Evolutionary conservation across 139 green algal species (phyloP), one percentile per base, ranked within the genome.

Genomic region (Chlamydomonas incerta): DNA sequence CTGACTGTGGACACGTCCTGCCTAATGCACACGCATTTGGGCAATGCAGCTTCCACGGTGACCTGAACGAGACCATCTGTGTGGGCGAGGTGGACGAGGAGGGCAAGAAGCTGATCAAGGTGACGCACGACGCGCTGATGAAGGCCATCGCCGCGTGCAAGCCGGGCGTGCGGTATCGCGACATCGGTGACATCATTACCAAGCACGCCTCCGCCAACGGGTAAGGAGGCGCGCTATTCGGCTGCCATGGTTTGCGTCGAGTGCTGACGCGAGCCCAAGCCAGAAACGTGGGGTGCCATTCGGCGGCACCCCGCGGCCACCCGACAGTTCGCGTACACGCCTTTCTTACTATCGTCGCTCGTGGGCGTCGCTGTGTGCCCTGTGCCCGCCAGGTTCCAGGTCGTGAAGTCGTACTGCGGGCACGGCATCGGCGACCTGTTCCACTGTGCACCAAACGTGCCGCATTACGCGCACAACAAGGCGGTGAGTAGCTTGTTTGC

Each of bases 361-460:
- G 5, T 5, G 41, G 41, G 41, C 8, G 41, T 50, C 8, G 5
- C 41, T 13, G 8, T 50, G n/a, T n/a, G n/a, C n/a, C 41, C 8
- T 50, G 57, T 18, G 21, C 21, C 62, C 23, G 29, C 8, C 93
- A 96, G 93, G 46, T 88, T 97, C 47, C 90, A 86, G 50, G 96
- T 98, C 21, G 96, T 99, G 20, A 96, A 95, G 72, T 91, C 96
- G 0, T 99, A 99, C 87, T 99, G 97, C 88, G 97, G 97, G 2
- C 97, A 99, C 83, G 98, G 98, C 83, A 98, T 99, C 69, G 96
- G 97, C 50, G 93, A 98, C 72, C 92, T 98, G 9, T 99, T 99
- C 90, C 98, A 99, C 88, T 99, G 97, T 77, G 96, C 97, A 13
- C 98, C 98, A 80, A 99, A 97, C 90, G 95, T 99, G 58, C 97